Evolutionary conservation across 2,329 filamentous ascomycete species (phyloP), one percentile per base, ranked within the genome.

Genomic region (Hypomyces rosellus): DNA sequence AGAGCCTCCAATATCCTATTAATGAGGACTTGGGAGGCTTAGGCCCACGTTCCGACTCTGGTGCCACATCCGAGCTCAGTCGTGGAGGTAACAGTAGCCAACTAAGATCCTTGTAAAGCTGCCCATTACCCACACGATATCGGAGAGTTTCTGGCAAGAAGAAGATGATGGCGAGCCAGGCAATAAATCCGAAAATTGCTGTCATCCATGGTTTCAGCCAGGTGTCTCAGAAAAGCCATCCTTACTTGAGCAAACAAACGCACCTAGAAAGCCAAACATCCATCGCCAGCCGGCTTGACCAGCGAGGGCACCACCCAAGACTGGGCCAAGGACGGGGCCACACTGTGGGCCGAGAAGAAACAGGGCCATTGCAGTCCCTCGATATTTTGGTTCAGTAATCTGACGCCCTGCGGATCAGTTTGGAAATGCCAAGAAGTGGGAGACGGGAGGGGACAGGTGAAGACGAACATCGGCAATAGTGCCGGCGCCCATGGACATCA

Each of bases 141-240:
- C 72, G 67, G 8, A 75, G 61, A 2, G 73, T 76, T 54, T 76
- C 73, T 0, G 73, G 73, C 6, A 75, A 69, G 49, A 64, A 66
- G 47, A 74, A 55, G 16, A 64, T 25, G 43, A 64, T 57, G 30
- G 57, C 11, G 9, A 60, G 34, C 55, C 52, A 63, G 16, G 72
- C 61, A 3, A 61, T 20, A 57, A 66, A 53, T 54, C 64, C 59
- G 12, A 54, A 51, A 13, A 65, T 62, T 9, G 61, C 66, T 64
- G n/a, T 11, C 38, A n/a, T 18, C 38, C n/a, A n/a, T n/a, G n/a
- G n/a, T 22, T 14, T n/a, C 5, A 5, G 14, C 25, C 12, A 12
- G n/a, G 36, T 16, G n/a, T 40, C 9, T 20, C 9, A 18, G 38
- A 18, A 25, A 25, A 7, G 7, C n/a, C n/a, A 25, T 25, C 22